Base-by-base conservation (phyloP, 768 basidiomycete species). In the Nidularia pulvinata region DNA sequence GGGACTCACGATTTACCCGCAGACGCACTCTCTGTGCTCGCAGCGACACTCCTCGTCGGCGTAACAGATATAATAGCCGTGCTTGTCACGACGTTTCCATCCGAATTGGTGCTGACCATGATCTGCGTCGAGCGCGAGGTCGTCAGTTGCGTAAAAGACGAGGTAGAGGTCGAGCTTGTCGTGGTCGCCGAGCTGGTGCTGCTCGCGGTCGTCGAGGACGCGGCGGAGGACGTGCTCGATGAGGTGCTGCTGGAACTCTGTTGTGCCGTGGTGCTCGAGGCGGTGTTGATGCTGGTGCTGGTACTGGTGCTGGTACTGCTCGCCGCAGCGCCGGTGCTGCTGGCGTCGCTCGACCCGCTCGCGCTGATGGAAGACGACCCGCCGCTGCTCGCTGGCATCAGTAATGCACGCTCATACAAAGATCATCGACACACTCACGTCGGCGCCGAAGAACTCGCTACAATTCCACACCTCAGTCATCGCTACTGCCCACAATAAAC, bases 51-150 rank as follows among this genome's bases (percentile, higher is more conserved):
- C 7, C 48, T 39, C 11, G 49, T 52, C 25, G 43, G 51, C 13
- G 64, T 44, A 5, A 55, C 48, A n/a, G 58, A 49, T 32, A 43
- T 33, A 9, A 62, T 60, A 3, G 64, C 57, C n/a, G 61, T 64
- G 16, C 51, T 55, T 5, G 63, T 67, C 14, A 63, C 56, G 5
- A 60, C 49, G 22, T 16, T 16, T 11, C 50, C 57, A 4, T 49
- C 47, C 1, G 51, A 47, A 39, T 43, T 49, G 22, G 50, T 52
- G 19, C 36, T 32, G 14, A 43, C 7, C 1, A 44, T 33, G 37
- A 55, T 51, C 3, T 45, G 52, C 11, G 48, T 37, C 13, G 48
- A 48, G 5, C 46, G 49, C 34, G 53, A 10, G 9, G 48, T 13
- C 6, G 48, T 33, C 22, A 50, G 53, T 6, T 54, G 30, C 7